phyloP scores from a whole-genome alignment of 164 flowering plant genomes.

The Nelumbo lutea region DNA sequence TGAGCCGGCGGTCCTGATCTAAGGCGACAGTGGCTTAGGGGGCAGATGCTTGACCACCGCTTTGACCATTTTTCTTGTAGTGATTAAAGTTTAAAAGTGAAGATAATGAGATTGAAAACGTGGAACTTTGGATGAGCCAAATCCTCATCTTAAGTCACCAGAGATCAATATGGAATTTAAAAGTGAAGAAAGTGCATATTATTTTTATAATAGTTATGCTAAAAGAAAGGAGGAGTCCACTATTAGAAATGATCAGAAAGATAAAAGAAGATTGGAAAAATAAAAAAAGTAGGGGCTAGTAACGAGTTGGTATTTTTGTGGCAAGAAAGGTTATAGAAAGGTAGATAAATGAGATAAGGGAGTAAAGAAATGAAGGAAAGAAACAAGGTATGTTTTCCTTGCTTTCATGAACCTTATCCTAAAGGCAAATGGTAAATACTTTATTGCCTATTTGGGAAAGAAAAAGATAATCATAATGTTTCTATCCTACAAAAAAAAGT shows the following conservation, averaged over 20 bases:
- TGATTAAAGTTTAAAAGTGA: too few relatives aligned
- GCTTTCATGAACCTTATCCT: slow-evolving; percentile 20
- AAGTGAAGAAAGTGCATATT: too few relatives aligned
- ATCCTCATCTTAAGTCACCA: too few relatives aligned
- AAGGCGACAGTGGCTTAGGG: too few relatives aligned
- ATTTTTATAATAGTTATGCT: slow-evolving; percentile 14
- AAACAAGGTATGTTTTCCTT: slow-evolving; percentile 27
- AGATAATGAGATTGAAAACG: too few relatives aligned
- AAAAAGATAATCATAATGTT: slow-evolving; percentile 22
- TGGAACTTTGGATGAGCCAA: too few relatives aligned
- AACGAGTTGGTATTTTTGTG: slow-evolving; percentile 16
- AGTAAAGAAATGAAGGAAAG: slow-evolving; percentile 12
- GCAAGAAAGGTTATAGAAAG: slow-evolving; percentile 19
- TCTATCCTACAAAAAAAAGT: slow-evolving; percentile 10
- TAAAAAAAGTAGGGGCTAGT: slow-evolving; percentile 18
- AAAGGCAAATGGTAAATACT: slow-evolving; percentile 21
- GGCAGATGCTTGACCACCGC: too few relatives aligned
- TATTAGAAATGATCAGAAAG: too few relatives aligned
- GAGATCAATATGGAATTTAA: too few relatives aligned
- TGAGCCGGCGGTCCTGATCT: too few relatives aligned
- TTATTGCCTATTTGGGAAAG: slow-evolving; percentile 16
- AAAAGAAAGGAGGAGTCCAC: slow-evolving; percentile 19
- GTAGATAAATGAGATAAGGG: slow-evolving; percentile 6
- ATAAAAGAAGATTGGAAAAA: too few relatives aligned
- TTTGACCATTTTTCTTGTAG: too few relatives aligned